Percentiles rank a stretch among this genome's conserved stretches.
phyloP scores from a whole-genome alignment of 2,329 filamentous ascomycete species.

The Xylariaceae sp. region DNA sequence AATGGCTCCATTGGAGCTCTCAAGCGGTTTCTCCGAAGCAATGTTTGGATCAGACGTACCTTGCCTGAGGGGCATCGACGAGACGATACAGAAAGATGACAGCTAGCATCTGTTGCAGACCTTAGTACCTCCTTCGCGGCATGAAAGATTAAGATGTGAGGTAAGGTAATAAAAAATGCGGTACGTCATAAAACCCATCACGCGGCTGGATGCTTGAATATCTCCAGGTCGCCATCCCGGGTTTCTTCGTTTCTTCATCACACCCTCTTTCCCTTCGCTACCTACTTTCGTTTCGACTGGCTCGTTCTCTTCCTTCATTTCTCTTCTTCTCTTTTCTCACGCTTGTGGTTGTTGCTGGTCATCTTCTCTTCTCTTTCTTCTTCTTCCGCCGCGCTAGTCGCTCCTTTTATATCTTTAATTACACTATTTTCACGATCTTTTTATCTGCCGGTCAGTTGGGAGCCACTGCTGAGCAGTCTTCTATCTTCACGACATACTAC shows the following conservation, averaged over 20 bases:
- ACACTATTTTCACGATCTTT: slow-evolving; percentile 6
- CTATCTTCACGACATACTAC: not conserved
- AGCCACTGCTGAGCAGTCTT: slow-evolving; percentile 13
- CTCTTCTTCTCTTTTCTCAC: slow-evolving; percentile 5
- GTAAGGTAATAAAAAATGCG: slow-evolving; percentile 14
- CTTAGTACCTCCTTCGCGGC: not conserved
- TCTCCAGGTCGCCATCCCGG: slow-evolving; percentile 6
- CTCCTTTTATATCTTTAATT: slow-evolving; percentile 9
- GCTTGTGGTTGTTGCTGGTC: slow-evolving; percentile 14
- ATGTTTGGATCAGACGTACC: no score
- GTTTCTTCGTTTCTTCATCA: slow-evolving; percentile 6
- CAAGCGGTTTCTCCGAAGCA: no score
- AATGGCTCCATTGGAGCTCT: no score
- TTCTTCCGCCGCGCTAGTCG: slow-evolving; percentile 15
- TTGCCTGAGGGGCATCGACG: not conserved
- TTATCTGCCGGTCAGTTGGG: slow-evolving; percentile 19
- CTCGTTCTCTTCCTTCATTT: slow-evolving; percentile 9
- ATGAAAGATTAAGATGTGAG: slow-evolving; percentile 10
- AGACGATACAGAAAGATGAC: slow-evolving; percentile 8
- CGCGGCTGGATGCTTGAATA: slow-evolving; percentile 6
- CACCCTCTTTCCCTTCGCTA: not conserved
- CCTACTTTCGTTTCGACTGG: slow-evolving; percentile 2
- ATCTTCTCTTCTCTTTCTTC: slow-evolving; percentile 14
- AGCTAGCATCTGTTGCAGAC: slow-evolving; percentile 1
- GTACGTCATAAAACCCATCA: slow-evolving; percentile 17